Conservation (phyloP, 2,329 filamentous ascomycete genomes). For the Akanthomyces muscarius region DNA sequence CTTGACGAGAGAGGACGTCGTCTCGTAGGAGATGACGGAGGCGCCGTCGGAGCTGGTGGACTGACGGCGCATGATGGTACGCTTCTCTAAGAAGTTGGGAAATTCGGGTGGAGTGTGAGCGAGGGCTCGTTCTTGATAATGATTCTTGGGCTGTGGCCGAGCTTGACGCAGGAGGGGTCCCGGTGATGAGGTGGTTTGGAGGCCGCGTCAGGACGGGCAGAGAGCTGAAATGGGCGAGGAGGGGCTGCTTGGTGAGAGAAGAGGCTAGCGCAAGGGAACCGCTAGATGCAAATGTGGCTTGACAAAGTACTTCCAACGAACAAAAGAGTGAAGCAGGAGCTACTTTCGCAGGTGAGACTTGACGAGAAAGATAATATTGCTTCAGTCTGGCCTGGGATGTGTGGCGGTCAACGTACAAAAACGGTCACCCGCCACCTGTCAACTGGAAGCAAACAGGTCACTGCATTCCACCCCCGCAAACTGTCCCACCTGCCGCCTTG, state of each 20-base stretch:
- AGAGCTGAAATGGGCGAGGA: not conserved
- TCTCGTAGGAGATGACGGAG: conserved; percentile 30
- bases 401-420: not conserved
- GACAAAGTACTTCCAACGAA: not conserved
- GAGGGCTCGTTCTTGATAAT: too few species aligned
- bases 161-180: too few species aligned
- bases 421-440: not conserved
- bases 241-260: not conserved
- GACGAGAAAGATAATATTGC: too few species aligned
- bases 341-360: too few species aligned
- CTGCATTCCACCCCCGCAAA: not conserved
- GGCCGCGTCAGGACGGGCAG: not conserved
- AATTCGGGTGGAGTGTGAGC: too few species aligned
- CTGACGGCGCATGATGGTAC: conserved; percentile 23
- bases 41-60: conserved; percentile 29
- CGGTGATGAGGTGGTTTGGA: not conserved
- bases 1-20: conserved; percentile 29
- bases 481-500: not conserved
- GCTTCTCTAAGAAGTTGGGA: not conserved
- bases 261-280: not conserved
- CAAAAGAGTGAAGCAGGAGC: too few species aligned
- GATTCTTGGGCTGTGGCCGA: too few species aligned
- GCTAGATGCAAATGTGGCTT: not conserved
- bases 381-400: too few species aligned
- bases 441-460: not conserved